A percentile compares a stretch with the other conserved stretches of the same genome.
Conservation (phyloP, 139 green algal species). For the Marvania coccoides region DNA sequence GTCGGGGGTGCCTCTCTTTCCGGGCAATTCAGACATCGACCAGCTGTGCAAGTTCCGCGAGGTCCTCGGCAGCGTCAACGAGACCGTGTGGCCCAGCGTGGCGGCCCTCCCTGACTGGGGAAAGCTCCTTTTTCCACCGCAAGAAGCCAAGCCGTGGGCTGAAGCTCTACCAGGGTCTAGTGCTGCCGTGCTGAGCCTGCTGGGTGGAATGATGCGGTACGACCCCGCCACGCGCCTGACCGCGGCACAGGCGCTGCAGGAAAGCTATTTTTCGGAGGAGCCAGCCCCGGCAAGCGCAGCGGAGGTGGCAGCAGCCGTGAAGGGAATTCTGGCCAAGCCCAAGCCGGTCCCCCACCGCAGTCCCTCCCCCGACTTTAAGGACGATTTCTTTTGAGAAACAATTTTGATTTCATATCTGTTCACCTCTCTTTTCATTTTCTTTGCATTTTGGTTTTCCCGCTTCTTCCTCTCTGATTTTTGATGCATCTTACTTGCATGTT, state of each 20-base stretch:
- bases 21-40: conserved; percentile 84
- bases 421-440: too few relatives aligned
- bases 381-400: too few relatives aligned
- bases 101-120: conserved; percentile 56
- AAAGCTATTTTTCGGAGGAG: conserved; percentile 4
- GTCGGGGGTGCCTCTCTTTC: conserved; percentile 81
- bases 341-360: too few relatives aligned
- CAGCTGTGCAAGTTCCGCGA: conserved; percentile 79
- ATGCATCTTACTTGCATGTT: too few relatives aligned
- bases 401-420: too few relatives aligned
- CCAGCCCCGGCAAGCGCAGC: background rate
- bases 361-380: too few relatives aligned
- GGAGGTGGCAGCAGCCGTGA: background rate
- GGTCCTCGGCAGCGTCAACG: conserved; percentile 46
- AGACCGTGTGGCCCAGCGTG: conserved; percentile 45
- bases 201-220: conserved; percentile 56
- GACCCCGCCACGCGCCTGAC: conserved; percentile 14
- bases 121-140: conserved; percentile 35
- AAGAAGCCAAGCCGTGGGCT: background rate
- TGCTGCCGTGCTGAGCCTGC: conserved; percentile 49
- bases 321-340: background rate
- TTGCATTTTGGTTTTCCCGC: too few relatives aligned
- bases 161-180: conserved; percentile 47
- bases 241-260: conserved; percentile 2
- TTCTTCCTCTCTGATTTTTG: too few relatives aligned